Conservation (phyloP, 2,329 filamentous ascomycete species). For the Aspergillus intermedius region DNA sequence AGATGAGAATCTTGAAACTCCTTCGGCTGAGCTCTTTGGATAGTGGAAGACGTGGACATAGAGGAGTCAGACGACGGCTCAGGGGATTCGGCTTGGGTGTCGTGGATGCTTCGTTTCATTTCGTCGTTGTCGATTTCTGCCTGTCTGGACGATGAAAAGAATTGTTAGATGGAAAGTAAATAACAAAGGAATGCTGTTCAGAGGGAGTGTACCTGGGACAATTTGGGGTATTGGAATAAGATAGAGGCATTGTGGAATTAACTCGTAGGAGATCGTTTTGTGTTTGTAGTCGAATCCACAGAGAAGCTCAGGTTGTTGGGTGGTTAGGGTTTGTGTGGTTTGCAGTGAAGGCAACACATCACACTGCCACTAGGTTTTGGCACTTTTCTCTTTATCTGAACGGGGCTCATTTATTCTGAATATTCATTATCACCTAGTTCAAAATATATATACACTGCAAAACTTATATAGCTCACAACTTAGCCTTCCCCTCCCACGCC, state of each 20-base stretch:
- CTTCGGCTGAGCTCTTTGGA: too few relatives aligned
- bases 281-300: too few relatives aligned
- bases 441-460: not conserved
- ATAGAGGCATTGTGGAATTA: not conserved
- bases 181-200: too few relatives aligned
- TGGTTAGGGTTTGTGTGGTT: too few relatives aligned
- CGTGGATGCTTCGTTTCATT: not conserved
- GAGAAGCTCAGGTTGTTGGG: too few relatives aligned
- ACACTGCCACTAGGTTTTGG: too few relatives aligned
- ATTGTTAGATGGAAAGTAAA: too few relatives aligned
- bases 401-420: too few relatives aligned
- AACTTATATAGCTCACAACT: slow-evolving; percentile 17
- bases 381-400: too few relatives aligned
- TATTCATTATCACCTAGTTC: not conserved
- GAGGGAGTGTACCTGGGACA: not conserved
- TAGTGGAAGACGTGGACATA: not conserved
- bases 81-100: not conserved
- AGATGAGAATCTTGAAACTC: not conserved
- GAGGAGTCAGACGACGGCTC: not conserved
- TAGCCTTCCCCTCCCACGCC: slow-evolving; percentile 39
- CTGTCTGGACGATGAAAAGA: too few relatives aligned
- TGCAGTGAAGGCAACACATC: too few relatives aligned
- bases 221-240: not conserved
- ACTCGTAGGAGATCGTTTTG: too few relatives aligned
- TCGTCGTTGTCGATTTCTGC: not conserved